Conservation (phyloP, 1,284 basidiomycete genomes). For the Leccinum pachyderme region DNA sequence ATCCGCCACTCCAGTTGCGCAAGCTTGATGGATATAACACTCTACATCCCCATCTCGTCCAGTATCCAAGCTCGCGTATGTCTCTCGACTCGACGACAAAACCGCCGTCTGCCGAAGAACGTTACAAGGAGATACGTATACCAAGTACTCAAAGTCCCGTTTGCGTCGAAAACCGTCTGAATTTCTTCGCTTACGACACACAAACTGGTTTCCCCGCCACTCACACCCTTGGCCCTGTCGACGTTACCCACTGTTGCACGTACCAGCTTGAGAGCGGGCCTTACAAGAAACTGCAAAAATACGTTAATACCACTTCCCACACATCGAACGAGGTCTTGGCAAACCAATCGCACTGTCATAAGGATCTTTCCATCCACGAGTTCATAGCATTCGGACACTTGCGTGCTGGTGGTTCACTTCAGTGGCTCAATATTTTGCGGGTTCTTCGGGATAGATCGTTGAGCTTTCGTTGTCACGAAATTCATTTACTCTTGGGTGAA, state of each 20-base stretch:
- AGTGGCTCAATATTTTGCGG: conserved; percentile 49
- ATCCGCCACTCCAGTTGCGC: no score
- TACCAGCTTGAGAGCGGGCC: conserved; percentile 30
- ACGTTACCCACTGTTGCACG: conserved; percentile 29
- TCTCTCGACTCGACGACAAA: conserved; percentile 41
- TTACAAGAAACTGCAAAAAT: conserved; percentile 39
- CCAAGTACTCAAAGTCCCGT: conserved; percentile 26
- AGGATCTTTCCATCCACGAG: conserved; percentile 42
- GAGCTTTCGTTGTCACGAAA: conserved; percentile 38
- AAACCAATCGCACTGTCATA: conserved; percentile 38
- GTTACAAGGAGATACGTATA: conserved; percentile 34
- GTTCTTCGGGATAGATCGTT: conserved; percentile 39
- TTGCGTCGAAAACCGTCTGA: conserved; percentile 38
- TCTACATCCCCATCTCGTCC: conserved; percentile 9
- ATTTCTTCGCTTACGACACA: conserved; percentile 23
- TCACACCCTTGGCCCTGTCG: conserved; percentile 7
- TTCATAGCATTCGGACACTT: conserved; percentile 42
- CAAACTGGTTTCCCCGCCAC: conserved; percentile 13
- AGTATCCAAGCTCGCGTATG: conserved; percentile 28
- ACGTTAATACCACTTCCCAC: conserved; percentile 38
- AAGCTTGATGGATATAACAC: conserved; percentile 12
- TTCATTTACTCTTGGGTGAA: conserved; percentile 41
- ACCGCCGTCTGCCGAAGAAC: conserved; percentile 37
- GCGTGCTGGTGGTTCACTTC: conserved; percentile 42
- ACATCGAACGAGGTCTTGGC: conserved; percentile 44